Conservation (phyloP, 2,329 filamentous ascomycete genomes). For the Ascochyta clinopodiicola region DNA sequence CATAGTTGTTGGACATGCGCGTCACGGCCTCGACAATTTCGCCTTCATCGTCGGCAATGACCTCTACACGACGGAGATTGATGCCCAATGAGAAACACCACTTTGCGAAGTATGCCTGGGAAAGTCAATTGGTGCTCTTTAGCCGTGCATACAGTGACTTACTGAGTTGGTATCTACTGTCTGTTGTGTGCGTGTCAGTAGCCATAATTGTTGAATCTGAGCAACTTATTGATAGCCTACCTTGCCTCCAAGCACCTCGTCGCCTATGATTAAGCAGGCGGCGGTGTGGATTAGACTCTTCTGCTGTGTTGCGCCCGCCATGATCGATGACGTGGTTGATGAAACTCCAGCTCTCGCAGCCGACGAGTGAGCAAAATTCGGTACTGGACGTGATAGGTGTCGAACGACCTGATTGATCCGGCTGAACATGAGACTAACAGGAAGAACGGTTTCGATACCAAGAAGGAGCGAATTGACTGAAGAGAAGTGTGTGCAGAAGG, state of each 20-base stretch:
- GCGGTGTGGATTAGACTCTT: constrained; percentile 82
- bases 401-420: constrained; percentile 75
- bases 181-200: constrained; percentile 48
- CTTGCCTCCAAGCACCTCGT: constrained; percentile 95
- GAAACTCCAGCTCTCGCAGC: constrained; percentile 39
- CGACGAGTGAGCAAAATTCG: constrained; percentile 62
- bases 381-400: constrained; percentile 70
- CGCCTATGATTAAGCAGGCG: constrained; percentile 93
- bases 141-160: constrained; percentile 14
- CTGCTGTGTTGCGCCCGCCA: constrained; percentile 56
- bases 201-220: neutral
- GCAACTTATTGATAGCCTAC: constrained; percentile 54
- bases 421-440: constrained; percentile 66
- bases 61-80: constrained; percentile 83
- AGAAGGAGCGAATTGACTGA: neutral
- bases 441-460: neutral
- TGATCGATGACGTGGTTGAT: constrained; percentile 50
- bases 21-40: constrained; percentile 88
- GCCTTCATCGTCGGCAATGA: constrained; percentile 88
- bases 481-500: constrained; percentile 17
- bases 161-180: constrained; percentile 70
- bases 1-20: constrained; percentile 87
- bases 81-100: constrained; percentile 71
- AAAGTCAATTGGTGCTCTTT: neutral
- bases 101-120: constrained; percentile 64